A percentile compares a stretch with the other conserved stretches of the same genome.
Evolutionary conservation across 139 green algal species (phyloP).

Genomic region (Dunaliella primolecta): DNA sequence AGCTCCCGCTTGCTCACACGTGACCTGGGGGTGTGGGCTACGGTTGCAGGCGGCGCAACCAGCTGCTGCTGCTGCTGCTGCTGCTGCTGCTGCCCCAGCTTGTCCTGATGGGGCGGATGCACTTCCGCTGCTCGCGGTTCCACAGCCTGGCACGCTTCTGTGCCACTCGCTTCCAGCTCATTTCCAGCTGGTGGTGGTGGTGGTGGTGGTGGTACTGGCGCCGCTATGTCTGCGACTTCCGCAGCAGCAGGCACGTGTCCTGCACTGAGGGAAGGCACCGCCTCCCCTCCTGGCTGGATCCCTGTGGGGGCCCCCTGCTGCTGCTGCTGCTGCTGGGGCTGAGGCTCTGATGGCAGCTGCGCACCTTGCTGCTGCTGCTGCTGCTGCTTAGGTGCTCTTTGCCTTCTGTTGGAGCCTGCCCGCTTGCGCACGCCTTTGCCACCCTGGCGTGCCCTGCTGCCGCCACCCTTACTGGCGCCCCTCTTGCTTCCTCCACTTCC

Average conservation of each 20-base stretch:
- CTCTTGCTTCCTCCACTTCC: not conserved
- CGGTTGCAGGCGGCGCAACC: not conserved
- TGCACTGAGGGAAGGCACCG: too few relatives aligned
- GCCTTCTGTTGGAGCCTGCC: not conserved
- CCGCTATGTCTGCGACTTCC: too few relatives aligned
- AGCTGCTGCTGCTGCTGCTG: not conserved
- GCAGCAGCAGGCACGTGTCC: too few relatives aligned
- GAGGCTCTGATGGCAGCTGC: not conserved
- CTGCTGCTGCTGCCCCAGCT: not conserved
- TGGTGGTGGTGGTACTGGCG: too few relatives aligned
- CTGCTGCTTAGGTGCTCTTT: not conserved
- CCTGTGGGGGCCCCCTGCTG: constrained; percentile 12
- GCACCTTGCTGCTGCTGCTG: not conserved
- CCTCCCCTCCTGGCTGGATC: too few relatives aligned
- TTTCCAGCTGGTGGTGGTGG: too few relatives aligned
- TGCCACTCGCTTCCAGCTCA: too few relatives aligned
- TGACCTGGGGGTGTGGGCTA: not conserved
- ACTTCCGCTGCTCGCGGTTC: too few relatives aligned
- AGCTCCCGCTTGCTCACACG: constrained; percentile 1
- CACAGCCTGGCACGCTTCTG: too few relatives aligned
- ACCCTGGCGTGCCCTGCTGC: not conserved
- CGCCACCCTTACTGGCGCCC: not conserved
- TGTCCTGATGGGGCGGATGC: too few relatives aligned
- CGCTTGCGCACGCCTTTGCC: too few relatives aligned
- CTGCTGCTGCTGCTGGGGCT: not conserved